Percentiles rank a stretch among this genome's conserved stretches.
Evolutionary conservation across 495 filamentous ascomycete species (phyloP).

Genomic region (Amorphotheca resinae): DNA sequence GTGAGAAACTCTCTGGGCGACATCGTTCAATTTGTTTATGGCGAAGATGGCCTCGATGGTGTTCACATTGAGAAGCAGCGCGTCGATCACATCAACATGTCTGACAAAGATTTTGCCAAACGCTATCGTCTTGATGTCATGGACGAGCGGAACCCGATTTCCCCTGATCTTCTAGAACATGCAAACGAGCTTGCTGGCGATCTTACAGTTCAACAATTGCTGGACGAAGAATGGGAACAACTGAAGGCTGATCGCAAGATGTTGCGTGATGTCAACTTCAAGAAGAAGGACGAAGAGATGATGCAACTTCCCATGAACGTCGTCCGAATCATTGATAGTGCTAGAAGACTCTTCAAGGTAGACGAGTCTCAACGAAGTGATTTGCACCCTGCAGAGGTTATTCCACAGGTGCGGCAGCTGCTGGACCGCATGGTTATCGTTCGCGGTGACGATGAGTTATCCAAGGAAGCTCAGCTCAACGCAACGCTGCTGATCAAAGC

Average conservation of each 20-base stretch:
- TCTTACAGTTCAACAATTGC: constrained; percentile 63
- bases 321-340: constrained; percentile 76
- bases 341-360: constrained; percentile 80
- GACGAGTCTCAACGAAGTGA: constrained; percentile 76
- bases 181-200: constrained; percentile 81
- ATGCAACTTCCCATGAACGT: constrained; percentile 91
- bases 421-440: constrained; percentile 71
- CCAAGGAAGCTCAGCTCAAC: constrained; percentile 73
- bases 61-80: constrained; percentile 81
- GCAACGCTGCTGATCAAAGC: constrained; percentile 86
- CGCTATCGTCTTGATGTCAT: constrained; percentile 92
- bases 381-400: constrained; percentile 77
- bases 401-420: constrained; percentile 65
- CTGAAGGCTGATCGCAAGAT: constrained; percentile 61
- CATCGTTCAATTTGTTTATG: constrained; percentile 95
- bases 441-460: constrained; percentile 70
- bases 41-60: constrained; percentile 92
- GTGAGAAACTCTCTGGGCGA: constrained; percentile 94
- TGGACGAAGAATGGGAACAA: constrained; percentile 83
- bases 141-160: constrained; percentile 49
- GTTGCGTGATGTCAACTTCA: constrained; percentile 45
- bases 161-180: constrained; percentile 68
- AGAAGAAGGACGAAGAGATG: constrained; percentile 54
- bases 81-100: constrained; percentile 72
- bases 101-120: constrained; percentile 56